These are phyloP conservation scores for Blastomyces gilchristii DNA, from an alignment of 2,329 filamentous ascomycete species.

Conservation along the genomic window DNA sequence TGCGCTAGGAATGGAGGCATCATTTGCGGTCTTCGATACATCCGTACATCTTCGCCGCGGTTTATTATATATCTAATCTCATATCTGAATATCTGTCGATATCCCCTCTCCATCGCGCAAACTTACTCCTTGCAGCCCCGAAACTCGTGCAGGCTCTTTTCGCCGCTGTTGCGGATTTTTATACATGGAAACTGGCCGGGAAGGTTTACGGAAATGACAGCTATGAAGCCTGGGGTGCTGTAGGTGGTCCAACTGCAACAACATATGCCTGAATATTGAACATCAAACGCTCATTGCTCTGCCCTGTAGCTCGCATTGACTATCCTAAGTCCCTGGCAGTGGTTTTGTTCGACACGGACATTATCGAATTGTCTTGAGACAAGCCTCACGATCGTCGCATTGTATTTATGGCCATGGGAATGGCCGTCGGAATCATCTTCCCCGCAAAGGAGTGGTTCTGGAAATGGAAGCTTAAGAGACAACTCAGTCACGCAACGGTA, in stretches of 20 bases:
- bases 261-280: background rate
- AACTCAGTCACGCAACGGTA: background rate
- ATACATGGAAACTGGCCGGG: slow-evolving; percentile 71
- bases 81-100: slow-evolving; percentile 47
- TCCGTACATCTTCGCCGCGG: slow-evolving; percentile 69
- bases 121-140: slow-evolving; percentile 61
- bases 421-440: slow-evolving; percentile 36
- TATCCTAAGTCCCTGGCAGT: slow-evolving; percentile 80
- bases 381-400: slow-evolving; percentile 68
- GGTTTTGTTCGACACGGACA: slow-evolving; percentile 87
- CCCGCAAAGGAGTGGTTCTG: slow-evolving; percentile 7
- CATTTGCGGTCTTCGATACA: slow-evolving; percentile 84
- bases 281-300: slow-evolving; percentile 12
- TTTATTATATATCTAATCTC: slow-evolving; percentile 55
- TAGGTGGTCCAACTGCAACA: slow-evolving; percentile 37
- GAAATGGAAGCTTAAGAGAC: background rate
- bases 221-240: slow-evolving; percentile 57
- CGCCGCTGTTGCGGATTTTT: slow-evolving; percentile 72
- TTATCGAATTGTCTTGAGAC: slow-evolving; percentile 92
- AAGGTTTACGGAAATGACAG: slow-evolving; percentile 59
- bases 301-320: slow-evolving; percentile 55
- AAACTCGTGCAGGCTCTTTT: slow-evolving; percentile 66
- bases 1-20: slow-evolving; percentile 73
- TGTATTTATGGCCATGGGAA: slow-evolving; percentile 81
- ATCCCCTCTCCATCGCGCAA: slow-evolving; percentile 48